Base-by-base conservation (phyloP, 1,284 basidiomycete genomes). In the Ustilago curta region DNA sequence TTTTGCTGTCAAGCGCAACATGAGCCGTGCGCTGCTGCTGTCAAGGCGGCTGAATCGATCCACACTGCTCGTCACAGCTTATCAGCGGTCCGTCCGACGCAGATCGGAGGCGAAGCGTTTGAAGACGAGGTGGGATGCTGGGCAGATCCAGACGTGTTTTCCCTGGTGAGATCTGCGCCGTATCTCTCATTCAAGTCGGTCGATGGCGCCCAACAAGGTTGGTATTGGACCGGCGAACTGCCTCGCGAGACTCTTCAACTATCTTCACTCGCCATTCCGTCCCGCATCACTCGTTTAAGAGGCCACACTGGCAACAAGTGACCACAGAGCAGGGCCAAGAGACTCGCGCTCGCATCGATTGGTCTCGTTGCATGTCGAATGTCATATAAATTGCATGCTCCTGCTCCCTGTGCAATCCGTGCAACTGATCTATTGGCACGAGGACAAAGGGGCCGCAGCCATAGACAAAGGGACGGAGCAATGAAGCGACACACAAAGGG, bases 131-230 rank as follows among this genome's bases (percentile, higher is more conserved):
- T 72, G 5, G 70, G 70, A 21, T 67, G 64, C 39, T 72, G 64
- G 58, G 68, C 68, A 16, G 68, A 70, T 58, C 49, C 68, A 6
- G 68, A 70, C 37, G 54, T 70, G n/a, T 70, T 70, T 43, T 59
- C 53, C 21, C 68, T 70, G 16, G 59, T 70, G 25, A 14, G 37
- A 8, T 29, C 45, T 29, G 62, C 62, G 50, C 62, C 68, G 14
- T 58, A 42, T 23, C 62, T 70, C 32, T 65, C 68, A 0, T 70
- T 62, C 66, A 68, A 54, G n/a, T 21, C 54, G 11, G 18, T 58
- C 49, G 65, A 49, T 19, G 49, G 35, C 21, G 21, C 43, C 32
- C 50, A 59, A 2, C 19, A 31, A n/a, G 59, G 66, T 44, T 69
- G 60, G 59, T 59, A 59, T 23, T 69, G 66, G 66, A 69, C 66